These are phyloP conservation scores for Rhizopus arrhizus DNA, from an alignment of 371 early-diverging fungal genomes.

Conservation along the genomic window DNA sequence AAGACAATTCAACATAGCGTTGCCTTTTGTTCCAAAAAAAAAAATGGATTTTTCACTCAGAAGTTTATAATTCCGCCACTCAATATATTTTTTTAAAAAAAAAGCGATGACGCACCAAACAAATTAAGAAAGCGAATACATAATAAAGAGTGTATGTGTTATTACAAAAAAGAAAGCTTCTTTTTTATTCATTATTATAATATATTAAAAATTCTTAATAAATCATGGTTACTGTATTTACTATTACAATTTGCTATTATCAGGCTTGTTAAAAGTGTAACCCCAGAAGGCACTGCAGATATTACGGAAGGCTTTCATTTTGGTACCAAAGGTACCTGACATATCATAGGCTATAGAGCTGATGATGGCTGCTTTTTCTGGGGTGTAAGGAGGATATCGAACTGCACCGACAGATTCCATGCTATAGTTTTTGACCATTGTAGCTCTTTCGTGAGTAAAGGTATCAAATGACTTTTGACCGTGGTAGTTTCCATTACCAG, in stretches of 20 bases:
- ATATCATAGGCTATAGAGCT: slow-evolving; percentile 33
- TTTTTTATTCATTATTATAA: no score
- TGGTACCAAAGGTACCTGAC: slow-evolving; percentile 30
- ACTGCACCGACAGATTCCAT: slow-evolving; percentile 48
- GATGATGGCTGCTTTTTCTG: slow-evolving; percentile 38
- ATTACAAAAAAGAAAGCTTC: no score
- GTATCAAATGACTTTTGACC: slow-evolving; percentile 76
- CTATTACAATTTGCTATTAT: slow-evolving; percentile 16
- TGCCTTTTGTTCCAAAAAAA: slow-evolving; percentile 1
- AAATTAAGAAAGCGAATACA: no score
- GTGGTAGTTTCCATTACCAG: slow-evolving; percentile 83
- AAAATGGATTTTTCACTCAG: not conserved
- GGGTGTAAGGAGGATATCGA: slow-evolving; percentile 57
- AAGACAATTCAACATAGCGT: not conserved
- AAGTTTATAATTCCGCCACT: not conserved
- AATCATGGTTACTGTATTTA: no score
- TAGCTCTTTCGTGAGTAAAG: slow-evolving; percentile 69
- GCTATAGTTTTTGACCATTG: slow-evolving; percentile 55
- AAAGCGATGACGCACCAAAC: no score
- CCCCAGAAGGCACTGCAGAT: slow-evolving; percentile 38
- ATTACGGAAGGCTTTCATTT: slow-evolving; percentile 28
- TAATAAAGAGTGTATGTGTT: no score
- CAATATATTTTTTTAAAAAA: not conserved
- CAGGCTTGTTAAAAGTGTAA: slow-evolving; percentile 30
- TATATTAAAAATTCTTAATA: no score